phyloP scores from a whole-genome alignment of 2,329 filamentous ascomycete genomes.

The Penicillium sp. region DNA sequence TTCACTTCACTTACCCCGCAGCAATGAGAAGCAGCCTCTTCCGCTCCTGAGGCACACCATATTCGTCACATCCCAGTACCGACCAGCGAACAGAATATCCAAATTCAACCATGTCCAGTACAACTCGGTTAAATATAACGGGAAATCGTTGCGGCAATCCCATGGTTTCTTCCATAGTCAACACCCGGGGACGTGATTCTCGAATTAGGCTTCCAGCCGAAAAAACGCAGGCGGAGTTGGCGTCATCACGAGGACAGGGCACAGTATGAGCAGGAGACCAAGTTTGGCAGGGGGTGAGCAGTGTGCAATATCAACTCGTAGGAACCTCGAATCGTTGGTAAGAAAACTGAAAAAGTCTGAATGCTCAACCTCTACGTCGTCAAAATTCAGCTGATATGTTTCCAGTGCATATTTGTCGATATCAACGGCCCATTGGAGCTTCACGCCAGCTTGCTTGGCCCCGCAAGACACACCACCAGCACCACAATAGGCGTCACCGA shows the following conservation, averaged over 20 bases:
- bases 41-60: slow-evolving; percentile 52
- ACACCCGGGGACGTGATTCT: slow-evolving; percentile 62
- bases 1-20: slow-evolving; percentile 46
- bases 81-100: slow-evolving; percentile 73
- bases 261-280: slow-evolving; percentile 72
- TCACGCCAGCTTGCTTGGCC: slow-evolving; percentile 59
- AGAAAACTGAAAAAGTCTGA: slow-evolving; percentile 50
- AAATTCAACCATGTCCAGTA: slow-evolving; percentile 63
- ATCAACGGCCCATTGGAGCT: slow-evolving; percentile 65
- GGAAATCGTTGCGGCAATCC: slow-evolving; percentile 61
- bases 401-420: slow-evolving; percentile 55
- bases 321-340: slow-evolving; percentile 29
- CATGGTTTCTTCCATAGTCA: slow-evolving; percentile 77
- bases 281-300: slow-evolving; percentile 73
- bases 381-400: slow-evolving; percentile 63
- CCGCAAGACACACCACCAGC: slow-evolving; percentile 70
- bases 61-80: slow-evolving; percentile 52
- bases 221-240: slow-evolving; percentile 61
- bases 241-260: slow-evolving; percentile 58
- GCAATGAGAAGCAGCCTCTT: slow-evolving; percentile 55
- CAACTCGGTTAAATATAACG: slow-evolving; percentile 58
- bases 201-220: slow-evolving; percentile 55
- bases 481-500: slow-evolving; percentile 72
- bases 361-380: slow-evolving; percentile 34
- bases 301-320: slow-evolving; percentile 67